Base-by-base conservation (phyloP, 768 basidiomycete genomes). In the Trametes coccinea region DNA sequence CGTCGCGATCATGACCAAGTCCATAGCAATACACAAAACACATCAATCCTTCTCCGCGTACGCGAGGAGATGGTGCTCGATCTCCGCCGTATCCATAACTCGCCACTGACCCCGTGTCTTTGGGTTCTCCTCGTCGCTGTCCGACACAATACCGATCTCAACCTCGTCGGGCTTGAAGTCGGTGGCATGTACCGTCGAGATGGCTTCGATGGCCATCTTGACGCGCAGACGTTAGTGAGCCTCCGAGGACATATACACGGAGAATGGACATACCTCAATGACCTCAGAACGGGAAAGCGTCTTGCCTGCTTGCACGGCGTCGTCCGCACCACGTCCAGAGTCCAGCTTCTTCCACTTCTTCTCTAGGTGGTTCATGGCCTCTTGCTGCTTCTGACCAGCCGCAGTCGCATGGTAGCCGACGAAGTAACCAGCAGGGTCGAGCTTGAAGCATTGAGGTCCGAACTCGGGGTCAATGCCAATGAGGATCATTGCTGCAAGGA, bases 331-430 rank as follows among this genome's bases (percentile, higher is more conserved):
- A 54, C 77, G 77, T 14, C 90, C 90, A 27, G 82, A 83, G 69
- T 92, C 88, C 33, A 94, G 79, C 74, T 94, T 94, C 81, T 98
- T 99, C 95, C 94, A 98, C 74, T 93, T 93, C 80, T 98, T 98
- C 79, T 99, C 97, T 46, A 99, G 81, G 71, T 94, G 91, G 74
- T 98, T 98, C 88, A 95, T 97, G 1, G 93, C 95, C 72, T 99
- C 97, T 71, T 97, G 96, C 70, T 98, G 97, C 70, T 99, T 98
- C 74, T 92, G 90, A 0, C 97, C 97, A 2, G 95, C 90, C 0
- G 96, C 87, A 2, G 96, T 96, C 8, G 97, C 97, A 68, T 98
- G 95, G 80, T 95, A 98, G 0, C 97, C 97, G 47, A 97, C 93
- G 73, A 95, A 99, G 77, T 97, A 98, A 4, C 97, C 97, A 2